Base-by-base conservation (phyloP, 768 basidiomycete species). In the Podaxis pistillaris region DNA sequence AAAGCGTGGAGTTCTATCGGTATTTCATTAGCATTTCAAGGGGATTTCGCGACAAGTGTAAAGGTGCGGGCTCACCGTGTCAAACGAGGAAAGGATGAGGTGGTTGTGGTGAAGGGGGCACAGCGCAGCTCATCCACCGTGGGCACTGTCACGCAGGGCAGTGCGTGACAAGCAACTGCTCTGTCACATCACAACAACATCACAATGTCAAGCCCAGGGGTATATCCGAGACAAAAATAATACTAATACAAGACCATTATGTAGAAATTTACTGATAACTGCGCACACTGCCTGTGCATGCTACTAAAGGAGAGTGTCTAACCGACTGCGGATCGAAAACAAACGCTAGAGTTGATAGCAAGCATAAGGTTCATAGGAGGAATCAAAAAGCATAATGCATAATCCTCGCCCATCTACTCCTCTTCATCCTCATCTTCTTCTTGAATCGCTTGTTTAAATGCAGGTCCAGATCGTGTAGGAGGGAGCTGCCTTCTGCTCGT, bases 401-500 rank as follows among this genome's bases (percentile, higher is more conserved):
- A 50, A 62, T 51, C 33, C 8, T 50, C 19, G 52, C 22, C 58
- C 60, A 55, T 62, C 73, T 71, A 86, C 68, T 92, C 65, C 56
- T 66, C 92, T 73, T 93, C 92, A 22, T 81, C 92, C 72, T 93
- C 92, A 66, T 94, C 92, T 70, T 93, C 92, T 71, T 93, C 92
- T 71, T 92, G 89, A 60, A 92, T 93, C 4, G 89, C 74, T 65
- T 87, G 84, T 52, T 78, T 75, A 67, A 91, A 91, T 8, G 90
- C 86, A 55, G 84, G 86, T 0, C 90, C 91, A n/a, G 84, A 76
- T 26, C 91, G 83, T n/a, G 75, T 79, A 54, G 79, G 72, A 26
- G 92, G 91, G 12, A 94, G 76, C 70, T 91, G 89, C 64, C 91
- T 78, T 66, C 91, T 79, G 33, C 85, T 83, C 0, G 81, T 76